Percentiles rank a stretch among this genome's conserved stretches.
phyloP scores from a whole-genome alignment of 306 rosid genomes.

The Dalbergia cultrata region DNA sequence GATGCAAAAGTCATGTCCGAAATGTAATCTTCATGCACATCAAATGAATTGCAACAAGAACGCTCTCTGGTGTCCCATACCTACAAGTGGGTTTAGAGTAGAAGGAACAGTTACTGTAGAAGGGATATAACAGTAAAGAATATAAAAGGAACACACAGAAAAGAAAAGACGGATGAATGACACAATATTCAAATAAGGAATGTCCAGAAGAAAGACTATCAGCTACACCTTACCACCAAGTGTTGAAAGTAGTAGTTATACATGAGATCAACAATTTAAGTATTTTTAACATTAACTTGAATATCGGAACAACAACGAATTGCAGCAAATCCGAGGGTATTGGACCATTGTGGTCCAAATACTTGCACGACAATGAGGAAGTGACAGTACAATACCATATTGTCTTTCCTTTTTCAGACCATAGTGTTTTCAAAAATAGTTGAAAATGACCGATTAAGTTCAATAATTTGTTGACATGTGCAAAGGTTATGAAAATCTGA shows the following conservation, averaged over 20 bases:
- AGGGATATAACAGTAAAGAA: background rate
- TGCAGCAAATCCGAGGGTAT: background rate
- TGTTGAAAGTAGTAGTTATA: slow-evolving; percentile 8
- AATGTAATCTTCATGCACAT: slow-evolving; percentile 78
- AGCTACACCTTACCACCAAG: slow-evolving; percentile 12
- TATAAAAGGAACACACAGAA: background rate
- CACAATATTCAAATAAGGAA: slow-evolving; percentile 7
- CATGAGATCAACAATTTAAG: background rate
- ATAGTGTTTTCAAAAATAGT: slow-evolving; percentile 9
- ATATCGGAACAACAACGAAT: background rate
- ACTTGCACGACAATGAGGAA: slow-evolving; percentile 14
- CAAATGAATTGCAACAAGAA: slow-evolving; percentile 78
- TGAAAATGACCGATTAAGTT: slow-evolving; percentile 3
- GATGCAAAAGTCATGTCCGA: slow-evolving; percentile 84
- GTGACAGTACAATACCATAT: background rate
- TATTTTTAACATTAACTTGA: too few species aligned
- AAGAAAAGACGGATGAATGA: background rate
- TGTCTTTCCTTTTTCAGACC: slow-evolving; percentile 10
- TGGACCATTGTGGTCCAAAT: slow-evolving; percentile 4
- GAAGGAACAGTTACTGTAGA: slow-evolving; percentile 2
- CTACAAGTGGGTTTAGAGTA: slow-evolving; percentile 45
- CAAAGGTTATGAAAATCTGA: slow-evolving; percentile 11
- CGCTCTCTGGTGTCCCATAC: slow-evolving; percentile 95
- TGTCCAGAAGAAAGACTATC: slow-evolving; percentile 7
- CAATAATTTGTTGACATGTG: background rate